phyloP scores from a whole-genome alignment of 352 stramenopile species.

The Globisporangium heterothallicum region DNA sequence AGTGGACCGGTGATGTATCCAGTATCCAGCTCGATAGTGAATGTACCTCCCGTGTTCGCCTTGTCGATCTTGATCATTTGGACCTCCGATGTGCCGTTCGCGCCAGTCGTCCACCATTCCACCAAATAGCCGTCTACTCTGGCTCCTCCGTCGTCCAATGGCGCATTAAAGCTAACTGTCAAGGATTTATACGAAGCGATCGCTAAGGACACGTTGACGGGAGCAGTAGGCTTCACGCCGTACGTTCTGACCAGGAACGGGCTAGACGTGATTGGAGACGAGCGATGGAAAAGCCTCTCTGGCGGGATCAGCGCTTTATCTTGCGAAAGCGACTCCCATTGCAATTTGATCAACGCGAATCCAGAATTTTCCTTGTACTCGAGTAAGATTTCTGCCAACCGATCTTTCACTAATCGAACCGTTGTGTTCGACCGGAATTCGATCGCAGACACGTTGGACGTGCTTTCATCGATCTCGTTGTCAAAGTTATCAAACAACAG shows the following conservation, averaged over 20 bases:
- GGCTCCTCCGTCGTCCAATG: slow-evolving; percentile 82
- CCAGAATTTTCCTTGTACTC: slow-evolving; percentile 93
- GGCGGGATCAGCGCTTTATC: slow-evolving; percentile 80
- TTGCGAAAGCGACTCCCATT: slow-evolving; percentile 89
- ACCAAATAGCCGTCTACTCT: slow-evolving; percentile 82
- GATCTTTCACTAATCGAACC: slow-evolving; percentile 65
- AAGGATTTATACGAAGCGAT: slow-evolving; percentile 60
- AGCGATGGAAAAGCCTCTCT: slow-evolving; percentile 83
- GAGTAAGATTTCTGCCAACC: slow-evolving; percentile 82
- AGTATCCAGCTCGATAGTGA: slow-evolving; percentile 62
- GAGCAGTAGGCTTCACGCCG: slow-evolving; percentile 51
- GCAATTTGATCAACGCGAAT: slow-evolving; percentile 71
- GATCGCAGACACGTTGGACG: slow-evolving; percentile 5
- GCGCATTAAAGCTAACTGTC: slow-evolving; percentile 78
- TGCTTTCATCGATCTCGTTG: slow-evolving; percentile 26
- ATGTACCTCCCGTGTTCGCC: slow-evolving; percentile 73
- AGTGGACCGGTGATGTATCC: slow-evolving; percentile 49
- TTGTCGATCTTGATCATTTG: slow-evolving; percentile 86
- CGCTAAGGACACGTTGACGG: slow-evolving; percentile 27
- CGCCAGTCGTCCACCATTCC: slow-evolving; percentile 74
- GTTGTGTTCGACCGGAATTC: slow-evolving; percentile 35
- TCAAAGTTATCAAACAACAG: slow-evolving; percentile 54
- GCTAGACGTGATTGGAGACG: slow-evolving; percentile 45
- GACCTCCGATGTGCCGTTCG: slow-evolving; percentile 47
- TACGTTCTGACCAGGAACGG: slow-evolving; percentile 56